A percentile compares a stretch with the other conserved stretches of the same genome.
Conservation (phyloP, 352 stramenopile species). For the Globisporangium mamillatum region DNA sequence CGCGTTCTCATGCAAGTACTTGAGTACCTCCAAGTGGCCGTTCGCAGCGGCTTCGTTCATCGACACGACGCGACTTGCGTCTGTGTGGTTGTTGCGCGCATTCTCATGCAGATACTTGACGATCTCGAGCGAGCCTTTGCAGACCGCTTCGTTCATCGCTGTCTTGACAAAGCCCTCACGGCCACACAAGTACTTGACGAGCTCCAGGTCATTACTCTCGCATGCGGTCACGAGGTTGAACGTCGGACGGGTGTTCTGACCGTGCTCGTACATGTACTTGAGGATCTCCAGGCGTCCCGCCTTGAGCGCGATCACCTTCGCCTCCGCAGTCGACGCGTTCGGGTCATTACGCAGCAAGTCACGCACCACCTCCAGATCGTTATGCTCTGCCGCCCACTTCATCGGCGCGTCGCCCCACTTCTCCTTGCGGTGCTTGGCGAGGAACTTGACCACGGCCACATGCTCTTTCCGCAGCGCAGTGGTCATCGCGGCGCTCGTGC, state of each 20-base stretch:
- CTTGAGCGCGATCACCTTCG: slow-evolving; percentile 47
- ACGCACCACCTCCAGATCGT: slow-evolving; percentile 29
- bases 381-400: slow-evolving; percentile 36
- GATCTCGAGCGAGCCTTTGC: slow-evolving; percentile 38
- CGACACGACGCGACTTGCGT: slow-evolving; percentile 41
- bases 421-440: slow-evolving; percentile 41
- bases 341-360: slow-evolving; percentile 35
- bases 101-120: slow-evolving; percentile 51
- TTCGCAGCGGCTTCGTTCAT: slow-evolving; percentile 39
- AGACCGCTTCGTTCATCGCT: slow-evolving; percentile 49
- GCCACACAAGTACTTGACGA: slow-evolving; percentile 40
- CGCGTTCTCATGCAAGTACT: slow-evolving; percentile 33
- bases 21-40: slow-evolving; percentile 31
- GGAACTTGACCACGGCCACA: slow-evolving; percentile 38
- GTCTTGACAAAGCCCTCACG: slow-evolving; percentile 58
- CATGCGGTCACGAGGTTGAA: slow-evolving; percentile 45
- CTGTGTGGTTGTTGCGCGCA: slow-evolving; percentile 35
- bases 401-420: slow-evolving; percentile 38
- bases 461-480: slow-evolving; percentile 34
- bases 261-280: slow-evolving; percentile 53
- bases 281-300: slow-evolving; percentile 40
- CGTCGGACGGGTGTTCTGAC: slow-evolving; percentile 31
- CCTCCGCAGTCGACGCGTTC: slow-evolving; percentile 31
- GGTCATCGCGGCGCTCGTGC: slow-evolving; percentile 31
- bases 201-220: slow-evolving; percentile 41